phyloP scores from a whole-genome alignment of 345 rosid genomes.

The Lenwebbia sp. region DNA sequence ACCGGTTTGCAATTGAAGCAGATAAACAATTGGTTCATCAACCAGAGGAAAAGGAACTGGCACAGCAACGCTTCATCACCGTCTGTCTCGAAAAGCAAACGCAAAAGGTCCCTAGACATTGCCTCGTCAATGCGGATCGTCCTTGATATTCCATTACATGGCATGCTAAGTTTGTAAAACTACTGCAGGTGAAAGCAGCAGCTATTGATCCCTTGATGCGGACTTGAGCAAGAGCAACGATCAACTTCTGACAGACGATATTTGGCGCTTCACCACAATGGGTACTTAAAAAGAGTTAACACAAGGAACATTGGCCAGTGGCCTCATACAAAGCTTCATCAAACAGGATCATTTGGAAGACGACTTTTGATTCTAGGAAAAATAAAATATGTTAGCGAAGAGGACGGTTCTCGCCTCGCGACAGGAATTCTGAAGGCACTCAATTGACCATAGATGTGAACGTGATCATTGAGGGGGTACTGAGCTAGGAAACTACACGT shows the following conservation, averaged over 20 bases:
- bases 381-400: not conserved
- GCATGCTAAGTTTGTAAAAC: not conserved
- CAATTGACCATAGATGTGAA: not conserved
- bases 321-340: not conserved
- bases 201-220: not conserved
- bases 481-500: not conserved
- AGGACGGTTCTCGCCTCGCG: not conserved
- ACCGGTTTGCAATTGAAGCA: conserved; percentile 96
- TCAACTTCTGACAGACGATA: not conserved
- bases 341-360: not conserved
- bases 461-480: not conserved
- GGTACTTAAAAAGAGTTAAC: not conserved
- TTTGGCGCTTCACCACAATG: not conserved
- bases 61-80: conserved; percentile 82
- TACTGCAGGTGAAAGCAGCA: not conserved
- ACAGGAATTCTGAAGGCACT: not conserved
- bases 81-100: conserved; percentile 69
- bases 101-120: conserved; percentile 46
- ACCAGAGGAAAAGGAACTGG: conserved; percentile 99
- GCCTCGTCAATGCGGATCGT: not conserved
- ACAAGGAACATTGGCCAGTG: not conserved
- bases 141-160: not conserved
- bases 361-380: not conserved
- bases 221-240: not conserved
- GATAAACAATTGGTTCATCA: conserved; percentile 98